Base-by-base conservation (phyloP, 192 early-diverging fungal species). In the Pilaira anomala region DNA sequence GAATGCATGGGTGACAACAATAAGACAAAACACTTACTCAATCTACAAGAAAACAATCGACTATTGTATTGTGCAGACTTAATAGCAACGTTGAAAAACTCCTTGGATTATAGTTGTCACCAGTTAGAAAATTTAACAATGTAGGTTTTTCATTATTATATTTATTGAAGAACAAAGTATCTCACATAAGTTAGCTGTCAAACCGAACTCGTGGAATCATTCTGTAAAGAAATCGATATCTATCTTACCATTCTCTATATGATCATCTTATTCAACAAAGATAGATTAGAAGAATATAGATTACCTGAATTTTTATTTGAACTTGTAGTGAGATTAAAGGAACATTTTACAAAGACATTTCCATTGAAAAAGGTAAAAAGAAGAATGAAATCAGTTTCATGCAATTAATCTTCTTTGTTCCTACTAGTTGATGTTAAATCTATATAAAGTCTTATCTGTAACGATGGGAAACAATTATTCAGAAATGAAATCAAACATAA, bases 321-420 rank as follows among this genome's bases (percentile, higher is more conserved):
- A 19, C 60, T 87, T 22, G 78, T 92, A 19, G 78, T 81, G 7
- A 76, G 84, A 36, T 62, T 91, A 14, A 83, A 83, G 21, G 87
- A 85, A 40, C 86, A 86, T n/a, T 80, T 87, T 67, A 62, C 78
- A 24, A 87, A 88, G 71, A 74, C 79, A 51, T 89, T 84, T 70
- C 87, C 87, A 1, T 83, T 89, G 2, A 89, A 89, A 69, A 88
- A 88, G 80, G 85, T 86, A 55, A 46, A 22, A 19, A 0, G n/a
- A 18, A 14, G 18, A 14, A n/a, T 8, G 25, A 11, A 3, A 16
- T 24, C 11, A 0, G 13, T 14, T 1, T 5, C 44, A 61, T 33
- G 29, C 1, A 4, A 50, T 24, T 21, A 2, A 19, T 41, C 4
- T 3, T 28, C 4, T 9, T 50, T 45, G 9, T 14, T 0, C 12